A percentile compares a stretch with the other conserved stretches of the same genome.
phyloP scores from a whole-genome alignment of 1,284 basidiomycete genomes.

The Tilletia indica region DNA sequence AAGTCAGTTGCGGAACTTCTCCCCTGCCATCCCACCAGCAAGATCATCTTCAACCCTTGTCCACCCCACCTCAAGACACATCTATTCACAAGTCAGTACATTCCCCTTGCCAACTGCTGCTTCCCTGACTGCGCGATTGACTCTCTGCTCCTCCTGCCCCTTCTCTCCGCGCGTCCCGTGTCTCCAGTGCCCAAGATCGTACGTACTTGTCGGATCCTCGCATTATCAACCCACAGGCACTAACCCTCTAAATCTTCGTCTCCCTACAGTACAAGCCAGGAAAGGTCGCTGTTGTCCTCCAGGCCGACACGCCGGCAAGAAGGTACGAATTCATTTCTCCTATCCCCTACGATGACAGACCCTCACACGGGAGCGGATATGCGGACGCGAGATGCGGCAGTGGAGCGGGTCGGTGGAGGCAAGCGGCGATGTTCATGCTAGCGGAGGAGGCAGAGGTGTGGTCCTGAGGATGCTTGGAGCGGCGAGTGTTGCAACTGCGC shows the following conservation, averaged over 20 bases:
- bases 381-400: too few relatives aligned
- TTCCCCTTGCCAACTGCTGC: neutral
- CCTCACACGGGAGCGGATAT: too few relatives aligned
- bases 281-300: conserved; percentile 68
- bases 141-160: neutral
- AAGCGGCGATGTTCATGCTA: too few relatives aligned
- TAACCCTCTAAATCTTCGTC: neutral
- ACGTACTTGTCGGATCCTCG: neutral
- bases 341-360: neutral
- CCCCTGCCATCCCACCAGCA: neutral
- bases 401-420: too few relatives aligned
- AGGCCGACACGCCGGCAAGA: conserved; percentile 55
- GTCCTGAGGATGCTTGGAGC: too few relatives aligned
- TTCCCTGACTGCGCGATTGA: neutral
- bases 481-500: too few relatives aligned
- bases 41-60: neutral
- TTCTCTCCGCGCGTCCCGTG: neutral
- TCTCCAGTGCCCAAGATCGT: conserved; percentile 18
- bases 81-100: neutral
- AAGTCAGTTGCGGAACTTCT: neutral
- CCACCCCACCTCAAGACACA: conserved; percentile 13
- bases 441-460: too few relatives aligned
- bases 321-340: conserved; percentile 32
- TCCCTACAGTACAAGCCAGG: conserved; percentile 67
- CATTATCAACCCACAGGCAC: neutral